A percentile compares a stretch with the other conserved stretches of the same genome.
Evolutionary conservation across 2,329 filamentous ascomycete species (phyloP).

Genomic region (Fusarium hainanense): DNA sequence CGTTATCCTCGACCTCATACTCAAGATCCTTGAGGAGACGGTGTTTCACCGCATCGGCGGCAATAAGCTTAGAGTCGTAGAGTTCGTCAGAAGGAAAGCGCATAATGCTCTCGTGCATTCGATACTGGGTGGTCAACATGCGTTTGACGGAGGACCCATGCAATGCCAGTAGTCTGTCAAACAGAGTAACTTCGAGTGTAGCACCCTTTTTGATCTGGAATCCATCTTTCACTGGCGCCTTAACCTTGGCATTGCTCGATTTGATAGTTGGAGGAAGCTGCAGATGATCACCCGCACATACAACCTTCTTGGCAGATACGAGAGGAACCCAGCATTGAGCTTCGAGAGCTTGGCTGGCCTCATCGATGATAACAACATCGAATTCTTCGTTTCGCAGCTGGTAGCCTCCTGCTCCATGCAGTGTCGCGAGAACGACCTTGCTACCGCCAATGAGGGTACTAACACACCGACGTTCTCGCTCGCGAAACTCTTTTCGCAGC

Average conservation of each 20-base stretch:
- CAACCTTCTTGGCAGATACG: slow-evolving; percentile 81
- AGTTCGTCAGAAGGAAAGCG: slow-evolving; percentile 89
- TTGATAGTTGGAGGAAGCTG: slow-evolving; percentile 97
- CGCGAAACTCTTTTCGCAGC: slow-evolving; percentile 86
- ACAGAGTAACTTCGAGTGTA: slow-evolving; percentile 88
- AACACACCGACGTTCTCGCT: slow-evolving; percentile 85
- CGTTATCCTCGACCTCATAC: slow-evolving; percentile 80
- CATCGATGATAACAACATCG: slow-evolving; percentile 94
- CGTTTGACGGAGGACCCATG: slow-evolving; percentile 88
- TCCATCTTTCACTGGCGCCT: slow-evolving; percentile 53
- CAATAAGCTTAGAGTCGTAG: slow-evolving; percentile 84
- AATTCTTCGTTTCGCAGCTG: slow-evolving; percentile 85
- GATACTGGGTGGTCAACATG: slow-evolving; percentile 97
- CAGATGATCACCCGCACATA: slow-evolving; percentile 93
- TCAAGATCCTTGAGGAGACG: slow-evolving; percentile 81
- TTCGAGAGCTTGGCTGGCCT: slow-evolving; percentile 94
- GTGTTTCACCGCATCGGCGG: slow-evolving; percentile 80
- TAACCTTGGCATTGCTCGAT: slow-evolving; percentile 69
- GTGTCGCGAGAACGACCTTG: slow-evolving; percentile 89
- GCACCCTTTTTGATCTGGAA: slow-evolving; percentile 61
- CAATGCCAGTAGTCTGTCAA: slow-evolving; percentile 84
- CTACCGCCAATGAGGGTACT: slow-evolving; percentile 78
- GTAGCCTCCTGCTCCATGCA: slow-evolving; percentile 90
- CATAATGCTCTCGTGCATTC: slow-evolving; percentile 98
- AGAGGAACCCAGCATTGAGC: slow-evolving; percentile 97